Evolutionary conservation across 139 green algal genomes (phyloP).

Genomic region (Chlamydomonas eustigma): DNA sequence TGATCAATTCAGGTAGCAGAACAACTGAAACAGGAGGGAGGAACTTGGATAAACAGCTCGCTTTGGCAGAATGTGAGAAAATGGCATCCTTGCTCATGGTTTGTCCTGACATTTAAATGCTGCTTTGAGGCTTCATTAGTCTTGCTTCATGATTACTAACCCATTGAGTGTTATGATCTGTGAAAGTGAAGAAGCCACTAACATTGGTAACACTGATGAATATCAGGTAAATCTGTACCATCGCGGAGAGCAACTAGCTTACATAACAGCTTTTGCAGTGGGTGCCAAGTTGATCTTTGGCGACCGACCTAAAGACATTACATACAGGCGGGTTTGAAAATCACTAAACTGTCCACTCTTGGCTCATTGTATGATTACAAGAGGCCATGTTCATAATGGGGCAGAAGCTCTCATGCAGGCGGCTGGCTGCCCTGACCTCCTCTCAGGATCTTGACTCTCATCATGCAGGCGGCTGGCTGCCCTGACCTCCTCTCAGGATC

Average conservation of each 20-base stretch:
- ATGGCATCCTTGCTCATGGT: not conserved
- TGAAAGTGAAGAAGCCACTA: too few relatives aligned
- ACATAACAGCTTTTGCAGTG: conserved; percentile 62
- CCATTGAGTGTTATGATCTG: too few relatives aligned
- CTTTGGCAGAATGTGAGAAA: not conserved
- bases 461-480: conserved; percentile 2
- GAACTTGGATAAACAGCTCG: not conserved
- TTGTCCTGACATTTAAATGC: too few relatives aligned
- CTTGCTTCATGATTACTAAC: too few relatives aligned
- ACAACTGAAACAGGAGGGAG: not conserved
- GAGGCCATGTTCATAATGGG: not conserved
- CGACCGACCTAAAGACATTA: conserved; percentile 73
- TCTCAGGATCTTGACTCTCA: not conserved
- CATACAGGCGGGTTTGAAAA: conserved; percentile 42
- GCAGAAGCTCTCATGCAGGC: not conserved
- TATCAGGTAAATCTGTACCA: conserved; percentile 29
- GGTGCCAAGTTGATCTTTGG: conserved; percentile 61
- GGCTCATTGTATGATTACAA: not conserved
- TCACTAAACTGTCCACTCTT: not conserved
- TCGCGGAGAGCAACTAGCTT: conserved; percentile 71
- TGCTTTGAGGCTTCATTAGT: too few relatives aligned
- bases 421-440: not conserved
- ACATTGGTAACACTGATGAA: too few relatives aligned
- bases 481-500: not conserved
- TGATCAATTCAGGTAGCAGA: not conserved